phyloP scores from a whole-genome alignment of 176 grass and related monocot species.

The Neostapfia colusana region DNA sequence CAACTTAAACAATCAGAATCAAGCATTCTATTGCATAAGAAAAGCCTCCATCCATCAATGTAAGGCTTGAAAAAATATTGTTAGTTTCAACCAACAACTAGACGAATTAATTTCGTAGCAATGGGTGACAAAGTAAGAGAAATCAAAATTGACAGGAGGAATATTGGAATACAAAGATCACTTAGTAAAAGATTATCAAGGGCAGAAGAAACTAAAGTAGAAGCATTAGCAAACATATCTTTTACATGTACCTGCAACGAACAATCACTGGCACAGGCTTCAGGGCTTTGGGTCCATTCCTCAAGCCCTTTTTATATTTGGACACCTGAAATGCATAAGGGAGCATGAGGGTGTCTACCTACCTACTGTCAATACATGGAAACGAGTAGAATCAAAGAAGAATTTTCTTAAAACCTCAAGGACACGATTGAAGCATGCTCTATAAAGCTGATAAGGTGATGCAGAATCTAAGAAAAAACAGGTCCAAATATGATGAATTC shows the following conservation, averaged over 20 bases:
- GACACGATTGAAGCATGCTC: not conserved
- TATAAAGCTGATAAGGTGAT: not conserved
- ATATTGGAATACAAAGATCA: not conserved
- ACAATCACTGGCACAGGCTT: slow-evolving; percentile 94
- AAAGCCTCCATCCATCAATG: not conserved
- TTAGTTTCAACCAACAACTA: not conserved
- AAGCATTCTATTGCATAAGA: not conserved
- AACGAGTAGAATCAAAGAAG: not conserved
- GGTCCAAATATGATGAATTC: not conserved
- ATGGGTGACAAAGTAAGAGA: not conserved
- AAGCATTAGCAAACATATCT: not conserved
- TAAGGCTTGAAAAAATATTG: too few relatives aligned
- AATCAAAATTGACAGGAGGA: not conserved
- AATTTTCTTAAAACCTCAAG: not conserved
- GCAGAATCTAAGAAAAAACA: not conserved
- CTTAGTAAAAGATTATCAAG: not conserved
- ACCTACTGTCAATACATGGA: not conserved
- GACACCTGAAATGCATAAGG: slow-evolving; percentile 63
- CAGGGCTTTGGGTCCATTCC: slow-evolving; percentile 86
- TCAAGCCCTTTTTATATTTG: slow-evolving; percentile 73
- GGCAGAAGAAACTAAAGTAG: slow-evolving; percentile 2
- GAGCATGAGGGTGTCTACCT: not conserved
- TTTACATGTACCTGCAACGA: slow-evolving; percentile 73
- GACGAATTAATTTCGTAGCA: not conserved
- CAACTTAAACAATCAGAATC: not conserved